Base-by-base conservation (phyloP, 371 early-diverging fungal genomes). In the Coemansia sp. region DNA sequence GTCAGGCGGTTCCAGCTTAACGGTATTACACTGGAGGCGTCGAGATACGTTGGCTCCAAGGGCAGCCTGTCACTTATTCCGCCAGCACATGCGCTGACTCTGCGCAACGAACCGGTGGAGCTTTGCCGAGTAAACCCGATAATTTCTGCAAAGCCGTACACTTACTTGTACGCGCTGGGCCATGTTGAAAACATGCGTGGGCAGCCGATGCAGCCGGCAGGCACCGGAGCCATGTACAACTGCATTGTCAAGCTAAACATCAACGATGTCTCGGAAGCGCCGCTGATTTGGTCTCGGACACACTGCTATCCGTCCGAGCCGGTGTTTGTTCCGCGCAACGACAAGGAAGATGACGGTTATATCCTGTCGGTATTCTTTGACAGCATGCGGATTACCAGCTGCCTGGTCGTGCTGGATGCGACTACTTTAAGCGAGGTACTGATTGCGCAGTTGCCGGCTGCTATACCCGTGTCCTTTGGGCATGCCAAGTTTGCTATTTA, bases 271-370 rank as follows among this genome's bases (percentile, higher is more conserved):
- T 16, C 58, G 26, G 67, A 8, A 7, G 16, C 34, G 48, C 70
- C 75, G 48, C 47, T 54, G 14, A 51, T 73, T 9, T 86, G 86
- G 86, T 78, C 83, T 48, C 79, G 84, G 65, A 78, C 78, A 34
- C 64, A 80, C 47, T 92, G 92, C 66, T 91, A 83, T 55, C 91
- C 92, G 41, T 85, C 90, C 36, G 88, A 90, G 76, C 84, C 90
- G 0, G 71, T 86, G 11, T 90, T 90, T 78, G 81, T 91, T 30
- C 88, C 89, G 41, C 79, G 78, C 50, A 78, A 79, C 63, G 72
- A 66, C 31, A 81, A 79, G 32, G 92, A 92, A 73, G 92, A 90
- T 74, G 84, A 84, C 35, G 93, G 92, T 49, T 88, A 85, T 14
- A 45, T 92, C 14, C 62, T 91, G 39, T 86, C 87, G 50, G 79